phyloP scores from a whole-genome alignment of 495 filamentous ascomycete genomes.

The Opeltia flavorubescens region DNA sequence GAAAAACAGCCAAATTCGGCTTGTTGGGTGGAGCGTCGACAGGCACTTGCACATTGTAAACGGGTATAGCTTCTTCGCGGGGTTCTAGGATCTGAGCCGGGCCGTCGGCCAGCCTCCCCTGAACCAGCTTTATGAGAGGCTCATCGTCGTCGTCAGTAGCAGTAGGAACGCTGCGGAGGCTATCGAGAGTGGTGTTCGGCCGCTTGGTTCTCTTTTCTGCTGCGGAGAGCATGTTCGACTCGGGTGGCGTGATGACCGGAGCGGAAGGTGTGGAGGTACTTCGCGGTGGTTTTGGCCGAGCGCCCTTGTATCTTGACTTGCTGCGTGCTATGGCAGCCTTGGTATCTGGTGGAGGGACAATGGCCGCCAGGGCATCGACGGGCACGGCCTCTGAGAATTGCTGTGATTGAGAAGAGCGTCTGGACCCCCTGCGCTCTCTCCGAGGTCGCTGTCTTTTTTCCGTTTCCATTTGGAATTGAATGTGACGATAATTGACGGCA shows the following conservation, averaged over 20 bases:
- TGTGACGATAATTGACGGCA: neutral
- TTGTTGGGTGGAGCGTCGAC: neutral
- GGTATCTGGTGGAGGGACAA: neutral
- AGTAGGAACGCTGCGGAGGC: neutral
- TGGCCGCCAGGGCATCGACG: neutral
- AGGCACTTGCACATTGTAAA: neutral
- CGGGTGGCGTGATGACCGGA: neutral
- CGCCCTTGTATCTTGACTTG: constrained; percentile 14
- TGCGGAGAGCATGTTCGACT: neutral
- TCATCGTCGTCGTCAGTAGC: neutral
- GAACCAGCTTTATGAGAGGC: neutral
- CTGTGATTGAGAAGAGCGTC: neutral
- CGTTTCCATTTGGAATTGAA: constrained; percentile 1
- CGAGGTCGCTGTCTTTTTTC: neutral
- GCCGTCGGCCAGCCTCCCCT: neutral
- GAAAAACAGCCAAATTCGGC: neutral
- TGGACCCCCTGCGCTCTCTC: neutral
- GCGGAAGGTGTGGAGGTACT: constrained; percentile 1
- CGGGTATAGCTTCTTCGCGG: no score
- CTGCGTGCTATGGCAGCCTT: constrained; percentile 9
- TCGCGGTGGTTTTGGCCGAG: neutral
- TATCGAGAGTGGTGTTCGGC: neutral
- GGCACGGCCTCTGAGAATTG: neutral
- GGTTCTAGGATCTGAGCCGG: no score
- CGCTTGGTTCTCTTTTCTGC: neutral